phyloP scores from a whole-genome alignment of 1,284 basidiomycete species.

The Gymnopus androsaceus region DNA sequence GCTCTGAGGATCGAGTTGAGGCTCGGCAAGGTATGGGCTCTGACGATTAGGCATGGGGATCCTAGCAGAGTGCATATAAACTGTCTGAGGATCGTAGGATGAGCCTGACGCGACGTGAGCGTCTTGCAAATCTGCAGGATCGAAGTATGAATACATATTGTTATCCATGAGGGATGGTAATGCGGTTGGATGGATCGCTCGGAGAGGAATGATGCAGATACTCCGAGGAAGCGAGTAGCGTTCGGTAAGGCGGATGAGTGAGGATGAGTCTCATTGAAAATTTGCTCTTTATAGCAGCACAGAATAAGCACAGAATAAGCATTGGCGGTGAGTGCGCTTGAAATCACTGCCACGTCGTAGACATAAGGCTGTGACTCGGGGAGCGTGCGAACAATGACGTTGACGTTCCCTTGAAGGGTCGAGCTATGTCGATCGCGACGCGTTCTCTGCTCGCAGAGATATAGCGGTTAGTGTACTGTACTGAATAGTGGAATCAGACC shows the following conservation, averaged over 20 bases:
- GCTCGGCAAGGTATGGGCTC: background rate
- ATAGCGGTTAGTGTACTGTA: background rate
- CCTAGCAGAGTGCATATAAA: background rate
- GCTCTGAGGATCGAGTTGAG: background rate
- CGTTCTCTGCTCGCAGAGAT: background rate
- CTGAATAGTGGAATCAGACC: background rate
- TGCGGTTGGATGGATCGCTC: background rate
- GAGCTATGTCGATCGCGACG: conserved; percentile 9
- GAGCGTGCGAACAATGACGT: conserved; percentile 3
- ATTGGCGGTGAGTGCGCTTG: background rate
- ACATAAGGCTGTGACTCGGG: background rate
- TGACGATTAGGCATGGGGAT: background rate
- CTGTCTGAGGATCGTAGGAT: background rate
- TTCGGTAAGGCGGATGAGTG: background rate
- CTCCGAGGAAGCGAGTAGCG: background rate
- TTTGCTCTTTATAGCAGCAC: background rate
- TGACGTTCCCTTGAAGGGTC: background rate
- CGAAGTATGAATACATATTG: background rate
- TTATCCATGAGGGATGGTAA: background rate
- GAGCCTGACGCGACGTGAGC: background rate
- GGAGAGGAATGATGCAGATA: background rate
- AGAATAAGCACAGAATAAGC: background rate
- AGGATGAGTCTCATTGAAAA: conserved; percentile 2
- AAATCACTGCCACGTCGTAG: background rate
- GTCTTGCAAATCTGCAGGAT: background rate